These are phyloP conservation scores for Ceratocystis variospora DNA, from an alignment of 2,329 filamentous ascomycete genomes.

Conservation along the genomic window DNA sequence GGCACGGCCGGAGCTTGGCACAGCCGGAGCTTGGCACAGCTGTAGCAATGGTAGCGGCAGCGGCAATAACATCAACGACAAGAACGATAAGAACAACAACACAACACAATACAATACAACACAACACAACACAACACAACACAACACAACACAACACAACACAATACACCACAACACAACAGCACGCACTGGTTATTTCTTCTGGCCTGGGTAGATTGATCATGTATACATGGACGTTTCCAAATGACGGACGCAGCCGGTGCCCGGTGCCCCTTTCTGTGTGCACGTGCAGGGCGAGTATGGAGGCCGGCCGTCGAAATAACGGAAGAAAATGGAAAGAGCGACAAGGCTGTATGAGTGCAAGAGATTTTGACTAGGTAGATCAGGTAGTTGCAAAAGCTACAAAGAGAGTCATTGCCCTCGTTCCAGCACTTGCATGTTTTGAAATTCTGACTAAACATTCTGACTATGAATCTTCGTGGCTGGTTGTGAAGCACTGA, in stretches of 20 bases:
- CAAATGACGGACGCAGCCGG: background rate
- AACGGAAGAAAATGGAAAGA: background rate
- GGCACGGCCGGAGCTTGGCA: background rate
- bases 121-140: background rate
- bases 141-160: background rate
- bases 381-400: background rate
- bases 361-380: background rate
- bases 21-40: background rate
- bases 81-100: no score
- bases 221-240: background rate
- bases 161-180: background rate
- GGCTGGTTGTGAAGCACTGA: background rate
- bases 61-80: background rate
- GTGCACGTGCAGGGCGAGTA: background rate
- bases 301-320: background rate
- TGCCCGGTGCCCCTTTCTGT: background rate
- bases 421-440: background rate
- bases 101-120: background rate
- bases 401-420: background rate
- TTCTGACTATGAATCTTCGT: background rate
- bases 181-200: background rate
- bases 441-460: background rate
- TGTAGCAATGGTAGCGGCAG: background rate
- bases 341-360: background rate
- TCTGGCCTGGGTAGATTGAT: background rate